Evolutionary conservation across 73 alveolate species (phyloP).

Genomic region (Paramecium pentaurelia): DNA sequence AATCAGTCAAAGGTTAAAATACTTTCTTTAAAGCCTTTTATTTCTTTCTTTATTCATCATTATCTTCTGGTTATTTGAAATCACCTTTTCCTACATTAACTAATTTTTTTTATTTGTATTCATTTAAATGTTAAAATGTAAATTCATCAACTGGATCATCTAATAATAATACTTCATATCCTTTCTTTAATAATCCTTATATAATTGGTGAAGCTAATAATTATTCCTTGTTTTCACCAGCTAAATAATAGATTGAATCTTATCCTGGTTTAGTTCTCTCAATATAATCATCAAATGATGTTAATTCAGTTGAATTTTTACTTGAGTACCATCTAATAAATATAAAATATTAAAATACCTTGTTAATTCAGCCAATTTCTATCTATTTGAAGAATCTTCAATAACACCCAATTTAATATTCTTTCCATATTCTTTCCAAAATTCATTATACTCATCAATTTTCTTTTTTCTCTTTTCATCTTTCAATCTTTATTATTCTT

Average conservation of each 20-base stretch:
- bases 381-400: slow-evolving; percentile 98
- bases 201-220: slow-evolving; percentile 93
- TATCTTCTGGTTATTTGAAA: slow-evolving; percentile 86
- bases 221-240: slow-evolving; percentile 96
- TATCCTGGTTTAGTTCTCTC: slow-evolving; percentile 95
- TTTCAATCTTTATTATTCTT: slow-evolving; percentile 73
- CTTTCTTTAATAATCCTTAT: slow-evolving; percentile 88
- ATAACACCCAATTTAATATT: slow-evolving; percentile 97
- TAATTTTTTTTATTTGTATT: slow-evolving; percentile 91
- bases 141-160: slow-evolving; percentile 98
- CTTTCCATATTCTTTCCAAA: slow-evolving; percentile 96
- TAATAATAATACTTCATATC: slow-evolving; percentile 90
- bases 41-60: slow-evolving; percentile 83
- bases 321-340: slow-evolving; percentile 93
- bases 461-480: slow-evolving; percentile 71
- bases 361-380: slow-evolving; percentile 93
- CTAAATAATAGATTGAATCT: slow-evolving; percentile 95
- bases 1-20: slow-evolving; percentile 92
- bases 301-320: slow-evolving; percentile 86
- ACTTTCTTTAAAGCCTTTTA: slow-evolving; percentile 88
- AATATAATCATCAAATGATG: slow-evolving; percentile 96
- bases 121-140: slow-evolving; percentile 90
- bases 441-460: slow-evolving; percentile 76
- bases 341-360: slow-evolving; percentile 75
- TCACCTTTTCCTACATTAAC: slow-evolving; percentile 95